phyloP scores from a whole-genome alignment of 495 filamentous ascomycete genomes.

The Daldinia childiae region DNA sequence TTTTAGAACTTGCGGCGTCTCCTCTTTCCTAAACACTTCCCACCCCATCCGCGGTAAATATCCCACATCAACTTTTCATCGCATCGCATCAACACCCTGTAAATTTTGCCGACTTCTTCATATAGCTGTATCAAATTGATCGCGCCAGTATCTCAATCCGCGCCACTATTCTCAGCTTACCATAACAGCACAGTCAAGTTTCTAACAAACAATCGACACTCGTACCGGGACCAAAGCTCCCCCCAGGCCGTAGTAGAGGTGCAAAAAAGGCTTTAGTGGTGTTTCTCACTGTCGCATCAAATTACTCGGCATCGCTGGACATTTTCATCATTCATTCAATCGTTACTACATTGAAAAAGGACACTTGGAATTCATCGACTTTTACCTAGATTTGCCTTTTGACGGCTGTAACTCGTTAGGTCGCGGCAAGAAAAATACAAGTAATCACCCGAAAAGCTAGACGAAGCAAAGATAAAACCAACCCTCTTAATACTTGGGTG shows the following conservation, averaged over 20 bases:
- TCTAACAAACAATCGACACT: slow-evolving; percentile 18
- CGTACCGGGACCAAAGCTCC: slow-evolving; percentile 21
- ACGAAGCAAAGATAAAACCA: slow-evolving; percentile 12
- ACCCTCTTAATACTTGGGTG: slow-evolving; percentile 35
- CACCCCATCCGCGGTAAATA: slow-evolving; percentile 14
- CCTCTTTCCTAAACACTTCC: slow-evolving; percentile 12
- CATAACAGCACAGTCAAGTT: slow-evolving; percentile 5
- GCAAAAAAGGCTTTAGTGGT: slow-evolving; percentile 22
- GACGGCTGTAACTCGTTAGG: slow-evolving; percentile 42
- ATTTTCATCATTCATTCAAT: slow-evolving; percentile 20
- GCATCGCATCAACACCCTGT: slow-evolving; percentile 19
- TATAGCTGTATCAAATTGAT: slow-evolving; percentile 14
- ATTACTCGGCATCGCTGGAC: slow-evolving; percentile 16
- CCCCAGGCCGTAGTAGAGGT: slow-evolving; percentile 34
- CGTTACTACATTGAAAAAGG: slow-evolving; percentile 30
- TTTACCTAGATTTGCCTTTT: slow-evolving; percentile 39
- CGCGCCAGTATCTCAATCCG: background rate
- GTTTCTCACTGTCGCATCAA: slow-evolving; percentile 29
- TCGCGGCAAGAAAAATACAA: slow-evolving; percentile 42
- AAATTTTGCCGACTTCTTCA: slow-evolving; percentile 25
- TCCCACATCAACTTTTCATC: slow-evolving; percentile 25
- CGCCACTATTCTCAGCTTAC: slow-evolving; percentile 12
- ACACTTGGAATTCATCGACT: slow-evolving; percentile 16
- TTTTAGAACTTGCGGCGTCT: slow-evolving; percentile 23
- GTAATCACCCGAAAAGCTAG: slow-evolving; percentile 32